Conservation (phyloP, 1,284 basidiomycete genomes). For the Cutaneotrichosporon curvatum region DNA sequence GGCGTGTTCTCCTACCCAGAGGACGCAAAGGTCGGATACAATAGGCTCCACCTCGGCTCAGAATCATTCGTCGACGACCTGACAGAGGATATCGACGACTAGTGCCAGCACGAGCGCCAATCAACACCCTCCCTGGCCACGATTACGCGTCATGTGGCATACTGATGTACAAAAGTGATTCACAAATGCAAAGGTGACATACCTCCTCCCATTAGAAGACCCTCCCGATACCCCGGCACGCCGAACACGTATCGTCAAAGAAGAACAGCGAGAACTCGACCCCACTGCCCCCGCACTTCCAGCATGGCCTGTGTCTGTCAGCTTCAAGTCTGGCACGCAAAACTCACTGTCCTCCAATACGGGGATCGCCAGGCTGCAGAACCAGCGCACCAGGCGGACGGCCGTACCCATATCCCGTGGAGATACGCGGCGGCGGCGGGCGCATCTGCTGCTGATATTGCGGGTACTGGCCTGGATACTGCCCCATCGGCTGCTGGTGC, state of each 20-base stretch:
- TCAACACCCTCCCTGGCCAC: too few relatives aligned
- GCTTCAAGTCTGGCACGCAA: background rate
- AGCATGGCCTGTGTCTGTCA: conserved; percentile 26
- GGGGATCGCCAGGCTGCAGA: conserved; percentile 37
- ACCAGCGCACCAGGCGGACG: conserved; percentile 31
- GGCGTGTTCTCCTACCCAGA: too few relatives aligned
- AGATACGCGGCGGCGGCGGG: conserved; percentile 14
- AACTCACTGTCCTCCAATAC: conserved; percentile 41
- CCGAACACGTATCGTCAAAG: conserved; percentile 35
- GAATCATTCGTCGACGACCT: too few relatives aligned
- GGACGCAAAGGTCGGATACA: too few relatives aligned
- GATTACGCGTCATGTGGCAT: background rate
- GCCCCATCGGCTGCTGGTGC: background rate
- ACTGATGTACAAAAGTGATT: too few relatives aligned
- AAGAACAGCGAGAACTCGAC: conserved; percentile 32
- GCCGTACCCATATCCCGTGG: conserved; percentile 2
- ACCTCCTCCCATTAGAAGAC: too few relatives aligned
- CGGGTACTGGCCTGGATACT: background rate
- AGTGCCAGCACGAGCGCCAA: too few relatives aligned
- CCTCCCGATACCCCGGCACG: conserved; percentile 35
- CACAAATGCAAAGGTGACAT: too few relatives aligned
- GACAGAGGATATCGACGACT: too few relatives aligned
- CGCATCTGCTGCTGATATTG: conserved; percentile 4
- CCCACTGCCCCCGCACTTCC: conserved; percentile 34
- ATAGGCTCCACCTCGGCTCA: too few relatives aligned